A percentile compares a stretch with the other conserved stretches of the same genome.
Conservation (phyloP, 495 filamentous ascomycete species). For the Xylaria scruposa region DNA sequence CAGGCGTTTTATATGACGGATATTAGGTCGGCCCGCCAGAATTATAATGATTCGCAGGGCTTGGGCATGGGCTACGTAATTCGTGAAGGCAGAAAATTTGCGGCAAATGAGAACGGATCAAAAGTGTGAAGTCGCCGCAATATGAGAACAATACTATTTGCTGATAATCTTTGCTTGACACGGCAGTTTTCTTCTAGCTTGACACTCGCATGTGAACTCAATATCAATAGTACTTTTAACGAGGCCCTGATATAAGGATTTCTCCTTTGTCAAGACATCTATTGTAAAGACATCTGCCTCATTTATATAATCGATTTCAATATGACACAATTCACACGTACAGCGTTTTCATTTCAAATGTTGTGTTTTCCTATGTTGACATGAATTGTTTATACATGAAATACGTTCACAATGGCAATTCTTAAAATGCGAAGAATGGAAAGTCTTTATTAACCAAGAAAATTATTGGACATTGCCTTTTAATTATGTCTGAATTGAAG, state of each 20-base stretch:
- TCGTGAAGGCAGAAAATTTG: background rate
- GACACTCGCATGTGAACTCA: background rate
- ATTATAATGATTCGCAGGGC: background rate
- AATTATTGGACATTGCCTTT: background rate
- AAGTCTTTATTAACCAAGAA: too few relatives aligned
- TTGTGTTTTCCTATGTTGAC: too few relatives aligned
- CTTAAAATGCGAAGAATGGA: too few relatives aligned
- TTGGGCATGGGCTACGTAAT: background rate
- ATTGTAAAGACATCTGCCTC: too few relatives aligned
- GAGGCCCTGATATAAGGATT: too few relatives aligned
- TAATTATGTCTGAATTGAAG: background rate
- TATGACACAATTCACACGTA: too few relatives aligned
- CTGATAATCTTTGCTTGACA: background rate
- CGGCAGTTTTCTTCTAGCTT: constrained; percentile 9
- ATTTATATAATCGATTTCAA: too few relatives aligned
- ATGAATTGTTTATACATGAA: too few relatives aligned
- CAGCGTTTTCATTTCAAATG: too few relatives aligned
- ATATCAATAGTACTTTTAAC: too few relatives aligned
- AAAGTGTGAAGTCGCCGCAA: background rate
- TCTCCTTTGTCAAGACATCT: too few relatives aligned
- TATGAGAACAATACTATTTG: background rate
- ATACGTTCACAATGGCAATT: too few relatives aligned
- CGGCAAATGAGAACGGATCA: constrained; percentile 9
- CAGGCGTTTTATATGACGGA: constrained; percentile 8
- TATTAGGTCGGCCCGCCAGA: constrained; percentile 20